Evolutionary conservation across 495 filamentous ascomycete genomes (phyloP).

Genomic region (Talaromyces proteolyticus): DNA sequence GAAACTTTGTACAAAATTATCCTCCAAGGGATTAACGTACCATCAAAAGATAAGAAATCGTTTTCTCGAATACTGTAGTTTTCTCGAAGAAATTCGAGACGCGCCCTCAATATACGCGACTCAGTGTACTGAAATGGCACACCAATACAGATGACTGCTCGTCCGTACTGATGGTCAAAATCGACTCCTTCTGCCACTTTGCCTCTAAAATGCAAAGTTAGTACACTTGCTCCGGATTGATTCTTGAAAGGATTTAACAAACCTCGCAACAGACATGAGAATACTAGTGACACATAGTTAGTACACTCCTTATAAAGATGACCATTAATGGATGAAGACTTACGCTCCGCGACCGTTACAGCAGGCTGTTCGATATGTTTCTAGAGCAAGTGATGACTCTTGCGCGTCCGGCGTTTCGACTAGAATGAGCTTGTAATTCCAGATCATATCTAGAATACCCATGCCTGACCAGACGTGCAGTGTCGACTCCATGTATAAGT

Average conservation of each 20-base stretch:
- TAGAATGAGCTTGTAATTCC: slow-evolving; percentile 98
- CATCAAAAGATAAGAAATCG: slow-evolving; percentile 95
- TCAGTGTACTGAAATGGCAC: slow-evolving; percentile 99
- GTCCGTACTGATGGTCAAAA: slow-evolving; percentile 98
- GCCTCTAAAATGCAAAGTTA: slow-evolving; percentile 81
- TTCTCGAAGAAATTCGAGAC: slow-evolving; percentile 92
- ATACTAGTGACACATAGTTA: neutral
- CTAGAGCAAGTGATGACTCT: slow-evolving; percentile 91
- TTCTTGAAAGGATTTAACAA: neutral
- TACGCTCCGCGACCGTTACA: slow-evolving; percentile 94
- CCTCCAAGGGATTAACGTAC: neutral
- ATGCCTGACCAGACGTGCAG: slow-evolving; percentile 99
- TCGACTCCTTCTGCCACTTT: slow-evolving; percentile 98
- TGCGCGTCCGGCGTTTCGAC: slow-evolving; percentile 97
- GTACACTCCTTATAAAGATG: neutral
- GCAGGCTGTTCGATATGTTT: slow-evolving; percentile 95
- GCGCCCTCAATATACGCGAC: slow-evolving; percentile 91
- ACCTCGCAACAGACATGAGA: slow-evolving; percentile 7
- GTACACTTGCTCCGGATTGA: neutral
- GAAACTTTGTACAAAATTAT: neutral
- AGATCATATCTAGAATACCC: slow-evolving; percentile 94
- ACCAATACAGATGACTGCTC: slow-evolving; percentile 93
- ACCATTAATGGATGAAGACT: slow-evolving; percentile 41
- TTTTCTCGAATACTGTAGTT: slow-evolving; percentile 96
- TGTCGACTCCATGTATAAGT: slow-evolving; percentile 98